Conservation (phyloP, 2,329 filamentous ascomycete genomes). For the Boeremia lycopersici region DNA sequence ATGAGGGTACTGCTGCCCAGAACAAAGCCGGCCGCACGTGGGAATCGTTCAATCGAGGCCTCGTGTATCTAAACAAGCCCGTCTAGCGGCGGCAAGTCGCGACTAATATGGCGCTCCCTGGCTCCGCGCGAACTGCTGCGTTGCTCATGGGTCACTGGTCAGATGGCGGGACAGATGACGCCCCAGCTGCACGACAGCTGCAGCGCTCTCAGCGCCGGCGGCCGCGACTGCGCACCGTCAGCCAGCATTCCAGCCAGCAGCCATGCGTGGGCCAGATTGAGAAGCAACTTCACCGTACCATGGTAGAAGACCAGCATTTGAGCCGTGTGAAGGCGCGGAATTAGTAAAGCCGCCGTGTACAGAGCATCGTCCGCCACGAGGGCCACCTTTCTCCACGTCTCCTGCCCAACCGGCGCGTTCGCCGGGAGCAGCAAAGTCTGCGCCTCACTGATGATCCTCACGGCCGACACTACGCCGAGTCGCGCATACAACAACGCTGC, state of each 20-base stretch:
- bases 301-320: conserved; percentile 5
- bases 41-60: conserved; percentile 48
- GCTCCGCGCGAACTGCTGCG: conserved; percentile 28
- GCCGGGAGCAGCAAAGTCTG: conserved; percentile 22
- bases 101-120: conserved; percentile 39
- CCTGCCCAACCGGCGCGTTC: conserved; percentile 30
- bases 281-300: conserved; percentile 16
- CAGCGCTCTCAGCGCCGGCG: conserved; percentile 4
- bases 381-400: conserved; percentile 22
- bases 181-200: conserved; percentile 17
- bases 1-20: conserved; percentile 32
- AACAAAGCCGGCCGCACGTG: conserved; percentile 42
- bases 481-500: conserved; percentile 3
- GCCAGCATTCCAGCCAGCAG: conserved; percentile 19
- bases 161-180: conserved; percentile 21
- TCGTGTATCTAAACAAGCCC: conserved; percentile 45
- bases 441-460: conserved; percentile 11
- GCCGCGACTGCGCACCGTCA: conserved; percentile 1
- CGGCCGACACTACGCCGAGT: conserved; percentile 13
- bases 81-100: conserved; percentile 46
- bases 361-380: conserved; percentile 33
- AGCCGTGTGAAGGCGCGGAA: conserved; percentile 1
- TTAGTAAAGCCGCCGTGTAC: conserved; percentile 28
- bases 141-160: conserved; percentile 23
- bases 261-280: conserved; percentile 10